These are phyloP conservation scores for Pterulicium gracile DNA, from an alignment of 1,284 basidiomycete genomes.

Conservation along the genomic window DNA sequence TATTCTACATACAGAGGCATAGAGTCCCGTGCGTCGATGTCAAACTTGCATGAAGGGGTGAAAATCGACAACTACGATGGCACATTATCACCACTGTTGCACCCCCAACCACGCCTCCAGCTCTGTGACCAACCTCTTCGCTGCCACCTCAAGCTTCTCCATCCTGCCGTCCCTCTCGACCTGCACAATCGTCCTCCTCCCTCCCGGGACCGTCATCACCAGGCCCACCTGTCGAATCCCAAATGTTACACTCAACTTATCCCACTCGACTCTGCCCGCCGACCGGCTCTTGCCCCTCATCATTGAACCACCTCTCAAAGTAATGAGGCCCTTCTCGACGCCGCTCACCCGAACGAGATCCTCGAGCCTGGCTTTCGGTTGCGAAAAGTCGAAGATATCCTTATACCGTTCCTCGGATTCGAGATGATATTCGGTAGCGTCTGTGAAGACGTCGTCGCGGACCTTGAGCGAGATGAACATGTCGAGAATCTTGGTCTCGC, in stretches of 20 bases:
- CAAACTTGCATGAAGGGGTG: no score
- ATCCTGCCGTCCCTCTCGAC: slow-evolving; percentile 33
- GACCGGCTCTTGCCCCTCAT: slow-evolving; percentile 8
- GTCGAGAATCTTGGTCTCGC: slow-evolving; percentile 66
- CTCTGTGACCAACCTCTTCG: slow-evolving; percentile 37
- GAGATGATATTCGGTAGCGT: slow-evolving; percentile 61
- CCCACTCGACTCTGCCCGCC: neutral
- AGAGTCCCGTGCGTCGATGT: no score
- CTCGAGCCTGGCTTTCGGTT: slow-evolving; percentile 61
- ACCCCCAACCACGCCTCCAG: slow-evolving; percentile 19
- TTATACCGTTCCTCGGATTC: slow-evolving; percentile 62
- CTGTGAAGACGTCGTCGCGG: slow-evolving; percentile 61
- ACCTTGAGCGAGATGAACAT: slow-evolving; percentile 68
- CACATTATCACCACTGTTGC: no score
- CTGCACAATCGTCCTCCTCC: slow-evolving; percentile 49
- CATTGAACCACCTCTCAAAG: slow-evolving; percentile 14
- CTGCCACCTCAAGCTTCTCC: slow-evolving; percentile 48
- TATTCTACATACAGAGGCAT: no score
- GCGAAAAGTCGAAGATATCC: slow-evolving; percentile 64
- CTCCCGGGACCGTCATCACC: slow-evolving; percentile 25
- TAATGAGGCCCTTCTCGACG: slow-evolving; percentile 40
- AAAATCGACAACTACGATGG: no score
- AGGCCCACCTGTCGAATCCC: slow-evolving; percentile 47
- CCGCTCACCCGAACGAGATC: slow-evolving; percentile 58
- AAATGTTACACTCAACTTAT: slow-evolving; percentile 41